phyloP scores from a whole-genome alignment of 73 alveolate species.

The Paramecium pentaurelia region DNA sequence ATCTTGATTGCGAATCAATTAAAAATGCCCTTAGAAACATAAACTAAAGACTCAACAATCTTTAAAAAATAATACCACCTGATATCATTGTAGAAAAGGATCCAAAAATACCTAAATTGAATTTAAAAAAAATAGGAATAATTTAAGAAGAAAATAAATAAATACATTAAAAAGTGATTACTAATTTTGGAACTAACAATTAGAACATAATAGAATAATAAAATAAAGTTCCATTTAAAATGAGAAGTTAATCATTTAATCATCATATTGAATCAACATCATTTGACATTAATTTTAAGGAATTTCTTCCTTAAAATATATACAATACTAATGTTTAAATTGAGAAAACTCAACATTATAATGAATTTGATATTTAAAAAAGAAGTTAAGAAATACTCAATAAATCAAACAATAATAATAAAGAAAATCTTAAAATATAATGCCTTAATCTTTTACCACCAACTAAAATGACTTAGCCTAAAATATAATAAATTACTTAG shows the following conservation, averaged over 20 bases:
- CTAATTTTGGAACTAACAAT: not conserved
- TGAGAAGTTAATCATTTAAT: not conserved
- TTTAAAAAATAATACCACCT: not conserved
- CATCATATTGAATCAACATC: not conserved
- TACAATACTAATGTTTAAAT: not conserved
- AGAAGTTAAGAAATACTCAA: not conserved
- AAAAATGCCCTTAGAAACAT: not conserved
- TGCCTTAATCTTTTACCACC: not conserved
- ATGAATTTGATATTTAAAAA: not conserved
- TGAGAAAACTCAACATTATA: not conserved
- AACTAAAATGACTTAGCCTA: not conserved
- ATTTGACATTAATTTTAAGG: not conserved
- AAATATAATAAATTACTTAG: not conserved
- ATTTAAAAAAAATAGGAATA: not conserved
- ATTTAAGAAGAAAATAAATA: not conserved
- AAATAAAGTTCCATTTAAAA: not conserved
- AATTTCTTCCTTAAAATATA: not conserved
- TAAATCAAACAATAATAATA: not conserved
- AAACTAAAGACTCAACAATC: not conserved
- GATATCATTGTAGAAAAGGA: not conserved
- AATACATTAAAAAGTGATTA: not conserved
- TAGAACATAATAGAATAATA: not conserved
- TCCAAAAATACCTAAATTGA: not conserved
- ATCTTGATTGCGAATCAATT: not conserved
- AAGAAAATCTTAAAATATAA: not conserved